Evolutionary conservation across 1,139 yeast genomes (phyloP).

Genomic region (Pichia sp.): DNA sequence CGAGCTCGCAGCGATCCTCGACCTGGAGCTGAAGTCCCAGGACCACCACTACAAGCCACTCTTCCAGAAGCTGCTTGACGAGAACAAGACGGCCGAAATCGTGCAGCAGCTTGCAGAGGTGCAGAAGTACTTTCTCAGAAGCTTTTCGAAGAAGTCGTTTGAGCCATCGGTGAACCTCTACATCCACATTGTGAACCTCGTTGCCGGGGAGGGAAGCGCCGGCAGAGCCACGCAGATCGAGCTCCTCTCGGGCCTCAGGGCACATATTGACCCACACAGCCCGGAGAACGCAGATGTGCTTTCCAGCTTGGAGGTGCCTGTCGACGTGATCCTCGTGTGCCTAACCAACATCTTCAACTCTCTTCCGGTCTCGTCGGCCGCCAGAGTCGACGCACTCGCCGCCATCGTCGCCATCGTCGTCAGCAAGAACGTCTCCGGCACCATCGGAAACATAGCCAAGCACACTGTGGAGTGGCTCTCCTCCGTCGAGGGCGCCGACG

Average conservation of each 20-base stretch:
- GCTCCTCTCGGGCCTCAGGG: slow-evolving; percentile 5
- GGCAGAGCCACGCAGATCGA: slow-evolving; percentile 1
- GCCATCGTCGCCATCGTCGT: slow-evolving; percentile 21
- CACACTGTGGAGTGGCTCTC: slow-evolving; percentile 15
- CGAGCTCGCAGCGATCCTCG: slow-evolving; percentile 32
- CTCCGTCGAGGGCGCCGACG: slow-evolving; percentile 9
- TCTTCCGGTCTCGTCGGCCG: slow-evolving; percentile 21
- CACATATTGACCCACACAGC: slow-evolving; percentile 11
- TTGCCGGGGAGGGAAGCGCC: not conserved
- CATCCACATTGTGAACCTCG: slow-evolving; percentile 25
- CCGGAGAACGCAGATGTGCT: not conserved
- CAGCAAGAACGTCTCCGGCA: slow-evolving; percentile 19
- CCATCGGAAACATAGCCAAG: slow-evolving; percentile 25
- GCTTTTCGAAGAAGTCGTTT: slow-evolving; percentile 29
- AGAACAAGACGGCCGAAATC: slow-evolving; percentile 24
- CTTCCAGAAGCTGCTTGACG: slow-evolving; percentile 23
- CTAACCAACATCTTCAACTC: slow-evolving; percentile 32
- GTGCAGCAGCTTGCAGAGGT: slow-evolving; percentile 15
- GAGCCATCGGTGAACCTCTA: slow-evolving; percentile 32
- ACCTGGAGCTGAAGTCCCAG: slow-evolving; percentile 24
- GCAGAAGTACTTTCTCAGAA: slow-evolving; percentile 19
- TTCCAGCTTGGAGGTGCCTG: slow-evolving; percentile 15
- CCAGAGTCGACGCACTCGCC: slow-evolving; percentile 25
- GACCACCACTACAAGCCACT: slow-evolving; percentile 17
- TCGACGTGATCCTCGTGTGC: slow-evolving; percentile 26